These are phyloP conservation scores for Hypericum androsaemum DNA, from an alignment of 345 rosid species.

Conservation along the genomic window DNA sequence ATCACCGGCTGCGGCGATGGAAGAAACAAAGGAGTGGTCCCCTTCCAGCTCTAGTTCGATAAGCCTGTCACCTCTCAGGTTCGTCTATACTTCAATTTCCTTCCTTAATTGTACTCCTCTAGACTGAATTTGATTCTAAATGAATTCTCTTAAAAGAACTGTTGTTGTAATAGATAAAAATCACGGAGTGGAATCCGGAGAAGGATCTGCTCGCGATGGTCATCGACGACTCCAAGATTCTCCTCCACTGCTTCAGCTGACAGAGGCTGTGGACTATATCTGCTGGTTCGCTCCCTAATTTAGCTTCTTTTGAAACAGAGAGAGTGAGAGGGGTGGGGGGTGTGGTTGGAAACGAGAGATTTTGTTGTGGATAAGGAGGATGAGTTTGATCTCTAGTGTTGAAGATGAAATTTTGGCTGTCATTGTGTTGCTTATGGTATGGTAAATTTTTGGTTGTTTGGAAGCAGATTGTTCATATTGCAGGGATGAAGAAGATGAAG, in stretches of 20 bases:
- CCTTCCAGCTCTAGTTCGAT: slow-evolving; percentile 83
- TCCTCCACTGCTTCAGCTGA: slow-evolving; percentile 82
- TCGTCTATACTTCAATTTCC: slow-evolving; percentile 1
- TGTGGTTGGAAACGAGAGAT: too few species aligned
- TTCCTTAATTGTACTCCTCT: neutral
- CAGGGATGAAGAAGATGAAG: too few species aligned
- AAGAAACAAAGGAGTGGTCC: slow-evolving; percentile 51
- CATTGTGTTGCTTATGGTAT: too few species aligned
- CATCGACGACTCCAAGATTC: slow-evolving; percentile 57
- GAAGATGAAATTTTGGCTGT: too few species aligned
- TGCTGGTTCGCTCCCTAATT: slow-evolving; percentile 28
- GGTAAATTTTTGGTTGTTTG: too few species aligned
- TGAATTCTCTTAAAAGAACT: neutral
- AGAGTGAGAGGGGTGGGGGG: too few species aligned
- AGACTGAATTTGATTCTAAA: neutral
- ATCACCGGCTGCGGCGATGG: slow-evolving; percentile 27
- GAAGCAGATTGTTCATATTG: too few species aligned
- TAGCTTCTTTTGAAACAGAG: too few species aligned
- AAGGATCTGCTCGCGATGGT: slow-evolving; percentile 88
- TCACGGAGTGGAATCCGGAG: slow-evolving; percentile 78
- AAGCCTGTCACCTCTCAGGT: slow-evolving; percentile 79
- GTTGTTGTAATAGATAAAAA: slow-evolving; percentile 34
- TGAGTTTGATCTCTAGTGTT: too few species aligned
- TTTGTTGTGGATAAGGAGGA: too few species aligned
- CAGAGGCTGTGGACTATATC: slow-evolving; percentile 80